Percentiles rank a stretch among this genome's conserved stretches.
Evolutionary conservation across 352 stramenopile species (phyloP).

Genomic region (Aphanomyces euteiches): DNA sequence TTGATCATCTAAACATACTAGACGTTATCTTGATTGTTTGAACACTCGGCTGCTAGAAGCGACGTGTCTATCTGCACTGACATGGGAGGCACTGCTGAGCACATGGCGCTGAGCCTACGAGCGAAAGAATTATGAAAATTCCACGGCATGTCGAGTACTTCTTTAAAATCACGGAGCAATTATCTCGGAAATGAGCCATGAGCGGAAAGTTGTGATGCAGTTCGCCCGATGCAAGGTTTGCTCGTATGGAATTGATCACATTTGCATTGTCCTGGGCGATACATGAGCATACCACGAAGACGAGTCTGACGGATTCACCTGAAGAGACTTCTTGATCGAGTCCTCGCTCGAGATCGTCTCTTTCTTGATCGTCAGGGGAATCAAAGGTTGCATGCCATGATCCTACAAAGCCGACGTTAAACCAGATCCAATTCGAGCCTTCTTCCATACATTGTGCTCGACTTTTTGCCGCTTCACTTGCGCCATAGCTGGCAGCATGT

Average conservation of each 20-base stretch:
- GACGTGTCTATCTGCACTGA: conserved; percentile 67
- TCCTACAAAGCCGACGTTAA: too few relatives aligned
- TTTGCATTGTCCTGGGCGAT: conserved; percentile 55
- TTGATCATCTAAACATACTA: neutral
- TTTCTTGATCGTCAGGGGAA: conserved; percentile 14
- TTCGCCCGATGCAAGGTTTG: conserved; percentile 62
- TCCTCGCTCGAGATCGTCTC: conserved; percentile 7
- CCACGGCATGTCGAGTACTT: conserved; percentile 37
- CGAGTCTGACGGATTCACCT: neutral
- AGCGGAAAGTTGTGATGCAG: conserved; percentile 46
- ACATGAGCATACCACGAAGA: neutral
- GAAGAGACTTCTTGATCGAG: neutral
- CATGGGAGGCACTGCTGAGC: conserved; percentile 58
- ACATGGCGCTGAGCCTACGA: conserved; percentile 52
- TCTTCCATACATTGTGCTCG: neutral
- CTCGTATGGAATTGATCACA: conserved; percentile 59
- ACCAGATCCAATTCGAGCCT: too few relatives aligned
- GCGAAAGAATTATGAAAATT: neutral
- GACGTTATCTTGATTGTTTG: conserved; percentile 51
- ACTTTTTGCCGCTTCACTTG: conserved; percentile 21
- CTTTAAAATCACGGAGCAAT: conserved; percentile 53
- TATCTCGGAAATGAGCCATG: conserved; percentile 67
- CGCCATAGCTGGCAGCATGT: too few relatives aligned
- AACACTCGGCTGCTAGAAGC: conserved; percentile 38
- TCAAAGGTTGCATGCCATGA: neutral